Base-by-base conservation (phyloP, 192 early-diverging fungal genomes). In the Thoreauomyces humboldtii region DNA sequence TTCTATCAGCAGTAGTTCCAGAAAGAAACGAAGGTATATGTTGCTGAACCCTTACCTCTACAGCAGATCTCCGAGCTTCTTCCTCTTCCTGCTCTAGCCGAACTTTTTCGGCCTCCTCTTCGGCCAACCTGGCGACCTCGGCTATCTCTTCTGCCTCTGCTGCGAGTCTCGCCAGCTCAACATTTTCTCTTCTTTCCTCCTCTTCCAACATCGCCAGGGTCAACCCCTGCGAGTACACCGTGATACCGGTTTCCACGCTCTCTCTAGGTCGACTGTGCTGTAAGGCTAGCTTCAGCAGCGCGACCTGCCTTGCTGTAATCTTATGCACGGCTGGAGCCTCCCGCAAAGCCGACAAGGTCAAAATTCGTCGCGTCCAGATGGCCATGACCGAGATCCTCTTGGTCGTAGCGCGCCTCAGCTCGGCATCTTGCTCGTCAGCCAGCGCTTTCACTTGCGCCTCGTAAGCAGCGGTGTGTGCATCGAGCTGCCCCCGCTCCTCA, bases 211-310 rank as follows among this genome's bases (percentile, higher is more conserved):
- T 69, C 32, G 25, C 33, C 15, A 62, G 25, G 22, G 67, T 69
- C 37, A 69, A 27, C 11, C 67, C 67, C 7, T 19, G 7, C 17
- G 17, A n/a, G 36, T 69, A 69, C 17, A 55, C 67, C 27, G 56
- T 59, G 24, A 32, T 22, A 6, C 41, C 59, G 27, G 27, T 47
- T 12, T 69, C 67, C 1, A 29, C 35, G 12, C 33, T 11, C 28
- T 47, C 48, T 17, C 67, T 27, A 15, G 48, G 67, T 43, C 55
- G 51, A 25, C 51, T 41, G 25, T 41, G 33, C 24, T 54, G 29
- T 29, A 34, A n/a, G 14, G 67, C 67, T 27, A 69, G 32, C 19
- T 52, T 31, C 34, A 69, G 47, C 59, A 69, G 47, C 56, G n/a
- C 25, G 25, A 54, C 50, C 29, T 69, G 67, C 15, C 67, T 42